These are phyloP conservation scores for Annulohypoxylon stygium DNA, from an alignment of 495 filamentous ascomycete species.

Conservation along the genomic window DNA sequence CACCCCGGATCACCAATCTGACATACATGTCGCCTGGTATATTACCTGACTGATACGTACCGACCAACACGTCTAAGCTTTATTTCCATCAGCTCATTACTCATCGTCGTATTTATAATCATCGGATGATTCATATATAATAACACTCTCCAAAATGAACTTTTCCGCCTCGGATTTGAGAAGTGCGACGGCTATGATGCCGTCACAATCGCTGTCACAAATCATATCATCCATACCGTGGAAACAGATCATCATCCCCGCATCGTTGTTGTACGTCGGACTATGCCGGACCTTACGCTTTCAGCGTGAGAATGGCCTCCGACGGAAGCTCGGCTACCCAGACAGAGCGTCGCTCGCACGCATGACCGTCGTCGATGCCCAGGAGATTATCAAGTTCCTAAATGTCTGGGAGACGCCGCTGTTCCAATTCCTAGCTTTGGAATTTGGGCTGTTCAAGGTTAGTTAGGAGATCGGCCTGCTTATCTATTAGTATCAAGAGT, in stretches of 20 bases:
- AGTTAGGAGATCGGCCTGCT: not conserved
- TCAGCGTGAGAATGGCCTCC: constrained; percentile 60
- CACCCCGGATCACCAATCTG: not conserved
- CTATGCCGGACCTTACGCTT: constrained; percentile 63
- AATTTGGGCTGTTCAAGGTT: constrained; percentile 76
- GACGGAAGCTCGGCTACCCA: constrained; percentile 63
- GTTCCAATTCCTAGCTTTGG: constrained; percentile 66
- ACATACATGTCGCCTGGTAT: not conserved
- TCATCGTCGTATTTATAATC: not conserved
- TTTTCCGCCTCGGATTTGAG: constrained; percentile 2
- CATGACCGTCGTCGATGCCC: constrained; percentile 76
- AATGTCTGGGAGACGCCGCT: constrained; percentile 70
- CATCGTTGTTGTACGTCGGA: constrained; percentile 49
- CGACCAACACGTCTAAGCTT: not conserved
- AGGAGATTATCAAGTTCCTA: constrained; percentile 65
- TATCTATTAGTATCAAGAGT: not conserved
- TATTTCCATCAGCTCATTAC: not conserved
- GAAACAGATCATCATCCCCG: constrained; percentile 31
- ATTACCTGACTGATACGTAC: not conserved
- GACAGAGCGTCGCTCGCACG: constrained; percentile 66
- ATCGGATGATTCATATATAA: not conserved
- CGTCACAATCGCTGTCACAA: constrained; percentile 1
- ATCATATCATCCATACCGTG: constrained; percentile 31
- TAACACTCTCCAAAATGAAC: constrained; percentile 20
- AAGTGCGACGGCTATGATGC: constrained; percentile 1